Percentiles rank a stretch among this genome's conserved stretches.
Conservation (phyloP, 768 basidiomycete genomes). For the Termitomyces sp. region DNA sequence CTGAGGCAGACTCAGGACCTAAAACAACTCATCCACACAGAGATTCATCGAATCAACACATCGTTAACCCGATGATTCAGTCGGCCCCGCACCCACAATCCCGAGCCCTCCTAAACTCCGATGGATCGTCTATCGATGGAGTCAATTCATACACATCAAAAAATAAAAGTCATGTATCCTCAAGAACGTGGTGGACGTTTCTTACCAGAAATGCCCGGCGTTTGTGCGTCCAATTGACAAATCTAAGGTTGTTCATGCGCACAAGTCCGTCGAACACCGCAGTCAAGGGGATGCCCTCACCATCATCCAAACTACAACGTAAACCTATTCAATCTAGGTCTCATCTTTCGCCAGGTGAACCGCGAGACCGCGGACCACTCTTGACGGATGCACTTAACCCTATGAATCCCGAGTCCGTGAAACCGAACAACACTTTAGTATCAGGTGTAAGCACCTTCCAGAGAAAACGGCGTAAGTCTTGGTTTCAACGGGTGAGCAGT, state of each 20-base stretch:
- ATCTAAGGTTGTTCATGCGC: neutral
- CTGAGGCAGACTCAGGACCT: neutral
- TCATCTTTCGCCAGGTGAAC: neutral
- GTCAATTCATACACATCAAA: neutral
- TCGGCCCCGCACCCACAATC: too few species aligned
- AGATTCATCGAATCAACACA: too few species aligned
- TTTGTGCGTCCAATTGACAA: neutral
- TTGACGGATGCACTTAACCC: neutral
- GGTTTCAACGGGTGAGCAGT: slow-evolving; percentile 6
- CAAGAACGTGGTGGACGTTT: neutral
- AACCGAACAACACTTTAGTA: neutral
- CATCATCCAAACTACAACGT: neutral
- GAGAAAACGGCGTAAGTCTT: neutral
- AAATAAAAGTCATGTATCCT: neutral
- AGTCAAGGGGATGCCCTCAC: too few species aligned
- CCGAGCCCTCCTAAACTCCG: neutral
- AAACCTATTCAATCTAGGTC: neutral
- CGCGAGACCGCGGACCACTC: neutral
- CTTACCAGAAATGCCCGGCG: neutral
- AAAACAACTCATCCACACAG: neutral
- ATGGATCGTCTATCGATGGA: too few species aligned
- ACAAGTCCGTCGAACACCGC: too few species aligned
- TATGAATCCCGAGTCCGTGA: neutral
- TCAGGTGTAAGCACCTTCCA: neutral
- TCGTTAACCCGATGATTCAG: too few species aligned